A percentile compares a stretch with the other conserved stretches of the same genome.
These are phyloP conservation scores for Colletotrichum gloeosporioides DNA, from an alignment of 2,329 filamentous ascomycete genomes.

Conservation along the genomic window DNA sequence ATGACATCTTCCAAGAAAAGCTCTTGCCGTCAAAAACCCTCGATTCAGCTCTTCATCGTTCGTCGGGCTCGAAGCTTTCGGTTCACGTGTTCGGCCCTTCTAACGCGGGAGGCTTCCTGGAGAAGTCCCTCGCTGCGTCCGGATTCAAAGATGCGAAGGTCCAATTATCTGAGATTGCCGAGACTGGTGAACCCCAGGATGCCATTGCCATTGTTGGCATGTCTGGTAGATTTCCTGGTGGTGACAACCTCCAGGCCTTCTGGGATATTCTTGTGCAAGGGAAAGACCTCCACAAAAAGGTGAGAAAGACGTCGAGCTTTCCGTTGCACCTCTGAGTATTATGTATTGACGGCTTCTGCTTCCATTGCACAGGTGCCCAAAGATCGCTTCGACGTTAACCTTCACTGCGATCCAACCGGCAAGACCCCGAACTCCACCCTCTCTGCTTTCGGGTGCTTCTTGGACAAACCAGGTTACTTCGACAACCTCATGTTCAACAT, in stretches of 20 bases:
- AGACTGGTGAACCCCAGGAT: neutral
- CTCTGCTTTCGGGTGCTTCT: constrained; percentile 72
- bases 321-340: neutral
- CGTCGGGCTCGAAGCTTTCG: neutral
- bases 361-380: constrained; percentile 53
- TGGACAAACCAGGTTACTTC: constrained; percentile 75
- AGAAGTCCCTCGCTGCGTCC: neutral
- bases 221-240: constrained; percentile 66
- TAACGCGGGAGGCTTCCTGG: neutral
- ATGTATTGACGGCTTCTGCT: constrained; percentile 27
- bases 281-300: constrained; percentile 61
- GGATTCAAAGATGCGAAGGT: neutral
- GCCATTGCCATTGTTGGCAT: constrained; percentile 68
- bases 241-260: neutral
- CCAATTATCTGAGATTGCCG: neutral
- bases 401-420: constrained; percentile 71
- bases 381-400: constrained; percentile 71
- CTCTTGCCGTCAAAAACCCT: neutral
- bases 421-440: constrained; percentile 72
- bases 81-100: neutral
- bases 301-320: neutral
- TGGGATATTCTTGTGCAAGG: constrained; percentile 74
- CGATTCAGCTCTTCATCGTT: neutral
- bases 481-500: constrained; percentile 85
- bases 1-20: neutral